Conservation (phyloP, 176 grass and related monocot genomes). For the Aegilops umbellulata region DNA sequence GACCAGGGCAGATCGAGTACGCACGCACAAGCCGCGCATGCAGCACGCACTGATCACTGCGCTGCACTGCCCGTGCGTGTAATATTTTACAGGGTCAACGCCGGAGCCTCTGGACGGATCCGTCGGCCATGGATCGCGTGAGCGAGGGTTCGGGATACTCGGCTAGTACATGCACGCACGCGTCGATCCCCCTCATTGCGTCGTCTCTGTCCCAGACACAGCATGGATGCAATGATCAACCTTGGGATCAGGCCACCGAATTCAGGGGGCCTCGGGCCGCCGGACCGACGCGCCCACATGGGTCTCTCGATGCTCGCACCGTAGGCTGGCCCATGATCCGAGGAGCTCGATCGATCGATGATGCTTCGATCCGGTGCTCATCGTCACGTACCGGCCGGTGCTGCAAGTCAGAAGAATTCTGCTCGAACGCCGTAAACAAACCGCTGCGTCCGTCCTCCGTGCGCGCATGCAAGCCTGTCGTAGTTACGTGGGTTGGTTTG, state of each 20-base stretch:
- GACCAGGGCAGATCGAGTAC: conserved; percentile 36
- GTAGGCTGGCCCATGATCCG: conserved; percentile 50
- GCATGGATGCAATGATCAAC: conserved; percentile 35
- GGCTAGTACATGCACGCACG: neutral
- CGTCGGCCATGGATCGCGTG: conserved; percentile 31
- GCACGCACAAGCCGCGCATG: no score
- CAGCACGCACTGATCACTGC: conserved; percentile 8
- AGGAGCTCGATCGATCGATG: conserved; percentile 7
- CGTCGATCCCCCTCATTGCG: neutral
- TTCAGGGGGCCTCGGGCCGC: conserved; percentile 33
- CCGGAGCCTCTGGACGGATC: conserved; percentile 8
- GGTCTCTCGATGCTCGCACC: neutral
- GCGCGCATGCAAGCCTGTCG: neutral
- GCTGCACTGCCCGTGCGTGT: conserved; percentile 16
- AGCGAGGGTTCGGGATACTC: neutral
- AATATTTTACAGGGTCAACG: conserved; percentile 42
- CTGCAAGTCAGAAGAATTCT: conserved; percentile 34
- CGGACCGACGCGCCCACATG: conserved; percentile 37
- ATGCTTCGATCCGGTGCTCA: neutral
- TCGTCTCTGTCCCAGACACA: neutral
- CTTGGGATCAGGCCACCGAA: conserved; percentile 34
- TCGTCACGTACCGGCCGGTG: neutral
- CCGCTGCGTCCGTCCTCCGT: neutral
- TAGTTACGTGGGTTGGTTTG: neutral
- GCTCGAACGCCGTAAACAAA: conserved; percentile 44